Percentiles rank a stretch among this genome's conserved stretches.
phyloP scores from a whole-genome alignment of 1,284 basidiomycete species.

The Naganishia sp. region DNA sequence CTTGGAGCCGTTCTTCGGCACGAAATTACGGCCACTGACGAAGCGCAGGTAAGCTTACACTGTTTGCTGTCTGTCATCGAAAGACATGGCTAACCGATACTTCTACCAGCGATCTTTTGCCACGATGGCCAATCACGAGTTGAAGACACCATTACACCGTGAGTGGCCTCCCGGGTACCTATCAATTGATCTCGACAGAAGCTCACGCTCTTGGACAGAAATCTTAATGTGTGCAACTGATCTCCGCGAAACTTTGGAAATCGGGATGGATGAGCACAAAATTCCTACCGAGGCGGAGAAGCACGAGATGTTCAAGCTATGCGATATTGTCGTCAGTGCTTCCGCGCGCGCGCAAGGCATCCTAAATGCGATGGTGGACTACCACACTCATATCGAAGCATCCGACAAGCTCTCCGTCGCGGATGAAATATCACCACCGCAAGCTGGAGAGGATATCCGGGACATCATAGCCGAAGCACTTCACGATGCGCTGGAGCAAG shows the following conservation, averaged over 20 bases:
- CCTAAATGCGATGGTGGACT: slow-evolving; percentile 42
- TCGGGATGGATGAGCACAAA: slow-evolving; percentile 20
- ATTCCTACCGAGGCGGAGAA: slow-evolving; percentile 7
- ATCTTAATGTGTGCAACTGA: slow-evolving; percentile 26
- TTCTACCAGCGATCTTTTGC: slow-evolving; percentile 38
- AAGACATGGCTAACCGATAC: not conserved
- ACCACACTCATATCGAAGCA: slow-evolving; percentile 38
- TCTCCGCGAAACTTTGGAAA: slow-evolving; percentile 19
- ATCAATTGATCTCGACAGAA: not conserved
- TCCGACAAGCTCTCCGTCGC: not conserved
- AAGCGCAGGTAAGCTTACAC: slow-evolving; percentile 35
- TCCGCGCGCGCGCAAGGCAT: slow-evolving; percentile 4
- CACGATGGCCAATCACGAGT: slow-evolving; percentile 41
- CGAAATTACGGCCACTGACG: slow-evolving; percentile 19
- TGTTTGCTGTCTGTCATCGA: not conserved
- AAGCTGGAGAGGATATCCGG: slow-evolving; percentile 28
- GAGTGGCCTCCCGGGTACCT: slow-evolving; percentile 9
- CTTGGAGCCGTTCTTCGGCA: slow-evolving; percentile 32
- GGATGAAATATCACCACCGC: not conserved
- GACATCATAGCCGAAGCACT: slow-evolving; percentile 38
- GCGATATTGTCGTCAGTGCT: slow-evolving; percentile 12
- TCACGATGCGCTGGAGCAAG: slow-evolving; percentile 37
- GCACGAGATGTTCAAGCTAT: slow-evolving; percentile 22
- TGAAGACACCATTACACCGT: slow-evolving; percentile 43
- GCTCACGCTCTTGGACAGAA: slow-evolving; percentile 8